These are phyloP conservation scores for Brasilioporus rufonigricans DNA, from an alignment of 768 basidiomycete species.

Conservation along the genomic window DNA sequence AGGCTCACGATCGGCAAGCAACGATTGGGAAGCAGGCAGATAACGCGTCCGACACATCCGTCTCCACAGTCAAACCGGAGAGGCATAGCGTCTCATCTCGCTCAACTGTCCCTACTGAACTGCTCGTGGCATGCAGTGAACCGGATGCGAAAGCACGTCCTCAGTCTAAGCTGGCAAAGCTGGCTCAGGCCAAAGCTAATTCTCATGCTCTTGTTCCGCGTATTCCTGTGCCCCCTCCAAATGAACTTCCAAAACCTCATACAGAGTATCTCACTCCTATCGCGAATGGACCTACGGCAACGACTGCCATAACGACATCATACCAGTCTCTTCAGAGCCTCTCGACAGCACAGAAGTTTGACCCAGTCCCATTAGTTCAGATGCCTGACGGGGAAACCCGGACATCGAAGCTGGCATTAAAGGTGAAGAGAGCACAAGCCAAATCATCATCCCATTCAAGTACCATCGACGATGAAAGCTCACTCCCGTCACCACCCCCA, in stretches of 20 bases:
- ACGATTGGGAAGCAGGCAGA: constrained; percentile 10
- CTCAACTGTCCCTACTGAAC: constrained; percentile 15
- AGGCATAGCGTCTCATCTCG: constrained; percentile 23
- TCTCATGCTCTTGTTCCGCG: constrained; percentile 21
- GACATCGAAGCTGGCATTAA: constrained; percentile 75
- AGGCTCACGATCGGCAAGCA: constrained; percentile 44
- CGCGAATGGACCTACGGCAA: constrained; percentile 79
- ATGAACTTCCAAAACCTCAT: constrained; percentile 42
- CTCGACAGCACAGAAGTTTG: constrained; percentile 33
- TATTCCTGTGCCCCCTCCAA: constrained; percentile 30
- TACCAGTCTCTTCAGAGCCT: constrained; percentile 72
- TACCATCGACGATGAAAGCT: constrained; percentile 39
- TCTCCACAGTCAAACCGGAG: constrained; percentile 23
- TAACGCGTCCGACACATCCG: constrained; percentile 14
- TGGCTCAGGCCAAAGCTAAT: constrained; percentile 59
- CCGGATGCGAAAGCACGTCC: constrained; percentile 33
- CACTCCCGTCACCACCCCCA: constrained; percentile 41
- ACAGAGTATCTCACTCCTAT: constrained; percentile 78
- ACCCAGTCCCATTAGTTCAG: constrained; percentile 21
- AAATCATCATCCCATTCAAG: constrained; percentile 36
- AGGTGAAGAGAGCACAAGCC: constrained; percentile 59
- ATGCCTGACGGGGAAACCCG: constrained; percentile 39
- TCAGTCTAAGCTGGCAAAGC: constrained; percentile 71
- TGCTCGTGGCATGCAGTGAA: constrained; percentile 13
- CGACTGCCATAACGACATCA: constrained; percentile 80